These are phyloP conservation scores for Colletotrichum abscissum DNA, from an alignment of 2,329 filamentous ascomycete species.

Conservation along the genomic window DNA sequence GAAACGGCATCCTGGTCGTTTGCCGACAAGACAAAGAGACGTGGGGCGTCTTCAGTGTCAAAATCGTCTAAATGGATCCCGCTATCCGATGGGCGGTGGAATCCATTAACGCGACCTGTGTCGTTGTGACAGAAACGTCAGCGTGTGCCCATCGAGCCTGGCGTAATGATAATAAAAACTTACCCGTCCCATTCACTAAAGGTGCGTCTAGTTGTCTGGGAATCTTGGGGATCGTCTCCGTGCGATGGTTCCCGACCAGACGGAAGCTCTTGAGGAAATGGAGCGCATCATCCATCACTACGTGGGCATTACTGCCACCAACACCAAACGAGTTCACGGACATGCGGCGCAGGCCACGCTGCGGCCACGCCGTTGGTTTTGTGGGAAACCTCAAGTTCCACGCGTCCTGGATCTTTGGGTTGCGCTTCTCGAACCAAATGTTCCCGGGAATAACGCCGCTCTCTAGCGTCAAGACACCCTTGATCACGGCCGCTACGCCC, in stretches of 20 bases:
- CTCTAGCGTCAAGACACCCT: constrained; percentile 44
- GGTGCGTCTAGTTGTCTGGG: background rate
- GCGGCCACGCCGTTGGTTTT: constrained; percentile 14
- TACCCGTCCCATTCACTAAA: background rate
- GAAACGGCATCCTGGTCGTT: constrained; percentile 54
- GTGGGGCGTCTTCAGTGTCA: constrained; percentile 37
- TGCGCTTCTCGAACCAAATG: constrained; percentile 43
- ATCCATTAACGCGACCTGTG: background rate
- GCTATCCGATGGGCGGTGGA: constrained; percentile 17
- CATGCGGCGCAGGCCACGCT: constrained; percentile 58
- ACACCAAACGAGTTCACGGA: constrained; percentile 59
- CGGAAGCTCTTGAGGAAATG: constrained; percentile 26
- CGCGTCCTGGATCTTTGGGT: constrained; percentile 43
- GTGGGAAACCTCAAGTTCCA: constrained; percentile 47
- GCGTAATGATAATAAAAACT: fast-evolving
- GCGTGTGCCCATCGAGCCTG: background rate
- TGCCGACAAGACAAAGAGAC: constrained; percentile 54
- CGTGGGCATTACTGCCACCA: constrained; percentile 37
- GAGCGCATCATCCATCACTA: constrained; percentile 48
- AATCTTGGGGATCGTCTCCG: constrained; percentile 1
- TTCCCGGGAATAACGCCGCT: constrained; percentile 46
- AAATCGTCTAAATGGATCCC: constrained; percentile 9
- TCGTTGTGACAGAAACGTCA: background rate
- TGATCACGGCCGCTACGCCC: constrained; percentile 43
- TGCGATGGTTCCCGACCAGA: constrained; percentile 28